These are phyloP conservation scores for Alisma plantagoaquatica DNA, from an alignment of 106 monocot genomes.

Conservation along the genomic window DNA sequence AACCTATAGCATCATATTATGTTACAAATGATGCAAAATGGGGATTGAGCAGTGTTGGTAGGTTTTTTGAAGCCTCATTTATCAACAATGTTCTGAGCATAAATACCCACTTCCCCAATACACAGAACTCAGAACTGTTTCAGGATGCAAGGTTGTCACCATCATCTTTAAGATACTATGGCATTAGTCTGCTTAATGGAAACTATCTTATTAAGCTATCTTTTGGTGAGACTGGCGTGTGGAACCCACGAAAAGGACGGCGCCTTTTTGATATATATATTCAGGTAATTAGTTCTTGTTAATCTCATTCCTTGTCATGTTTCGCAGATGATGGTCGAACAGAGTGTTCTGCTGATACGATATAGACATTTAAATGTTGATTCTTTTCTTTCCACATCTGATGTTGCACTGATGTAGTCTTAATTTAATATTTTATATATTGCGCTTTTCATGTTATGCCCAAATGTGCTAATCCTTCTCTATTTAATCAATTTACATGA, in stretches of 20 bases:
- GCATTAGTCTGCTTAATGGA: constrained; percentile 79
- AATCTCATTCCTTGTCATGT: no score
- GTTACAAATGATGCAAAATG: constrained; percentile 38
- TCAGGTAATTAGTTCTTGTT: constrained; percentile 41
- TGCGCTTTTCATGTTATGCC: no score
- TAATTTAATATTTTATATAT: no score
- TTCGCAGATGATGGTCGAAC: no score
- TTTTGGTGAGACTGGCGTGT: constrained; percentile 40
- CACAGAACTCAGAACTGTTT: constrained; percentile 57
- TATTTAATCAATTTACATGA: no score
- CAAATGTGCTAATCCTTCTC: no score
- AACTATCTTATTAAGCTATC: constrained; percentile 55
- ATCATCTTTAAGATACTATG: constrained; percentile 86
- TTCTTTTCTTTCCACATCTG: no score
- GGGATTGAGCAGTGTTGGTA: constrained; percentile 64
- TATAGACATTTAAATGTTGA: no score
- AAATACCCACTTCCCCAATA: constrained; percentile 43
- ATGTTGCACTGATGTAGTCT: no score
- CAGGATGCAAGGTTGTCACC: constrained; percentile 68
- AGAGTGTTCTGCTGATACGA: no score
- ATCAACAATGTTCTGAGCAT: constrained; percentile 27
- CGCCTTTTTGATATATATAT: constrained; percentile 78
- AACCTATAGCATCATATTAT: constrained; percentile 63
- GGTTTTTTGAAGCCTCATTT: constrained; percentile 27
- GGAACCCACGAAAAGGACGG: constrained; percentile 40